These are phyloP conservation scores for Imleria badia DNA, from an alignment of 768 basidiomycete species.

Conservation along the genomic window DNA sequence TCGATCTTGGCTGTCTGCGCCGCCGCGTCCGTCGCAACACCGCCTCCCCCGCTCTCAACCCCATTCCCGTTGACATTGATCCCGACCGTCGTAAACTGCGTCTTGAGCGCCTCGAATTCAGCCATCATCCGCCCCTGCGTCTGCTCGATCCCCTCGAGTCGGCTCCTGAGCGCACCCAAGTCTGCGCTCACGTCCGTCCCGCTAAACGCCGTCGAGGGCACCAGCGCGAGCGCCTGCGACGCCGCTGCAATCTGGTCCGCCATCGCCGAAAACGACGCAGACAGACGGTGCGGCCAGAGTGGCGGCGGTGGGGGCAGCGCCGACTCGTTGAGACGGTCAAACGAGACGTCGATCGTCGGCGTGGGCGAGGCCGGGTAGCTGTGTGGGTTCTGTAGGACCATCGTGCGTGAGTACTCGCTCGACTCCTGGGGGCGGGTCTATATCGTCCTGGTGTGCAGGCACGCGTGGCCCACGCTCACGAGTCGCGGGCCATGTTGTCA, in stretches of 20 bases:
- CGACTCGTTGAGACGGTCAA: constrained; percentile 12
- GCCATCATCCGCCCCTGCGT: constrained; percentile 33
- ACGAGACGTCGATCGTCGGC: constrained; percentile 19
- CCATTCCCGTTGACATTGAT: too few species aligned
- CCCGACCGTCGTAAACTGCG: too few species aligned
- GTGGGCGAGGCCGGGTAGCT: constrained; percentile 17
- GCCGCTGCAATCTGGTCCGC: constrained; percentile 42
- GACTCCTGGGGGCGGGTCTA: too few species aligned
- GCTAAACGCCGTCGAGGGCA: constrained; percentile 24
- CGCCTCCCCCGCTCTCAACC: too few species aligned
- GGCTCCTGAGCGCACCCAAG: constrained; percentile 20
- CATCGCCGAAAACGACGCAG: constrained; percentile 39
- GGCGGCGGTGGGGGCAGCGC: constrained; percentile 2
- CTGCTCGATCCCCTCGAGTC: constrained; percentile 34
- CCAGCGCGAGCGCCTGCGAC: constrained; percentile 37
- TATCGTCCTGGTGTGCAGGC: too few species aligned
- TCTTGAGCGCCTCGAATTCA: constrained; percentile 34
- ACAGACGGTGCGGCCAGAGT: constrained; percentile 35
- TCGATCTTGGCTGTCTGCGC: constrained; percentile 18
- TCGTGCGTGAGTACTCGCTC: too few species aligned
- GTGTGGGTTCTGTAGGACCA: too few species aligned
- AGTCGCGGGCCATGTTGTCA: too few species aligned
- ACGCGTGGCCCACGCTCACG: too few species aligned
- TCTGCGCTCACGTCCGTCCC: constrained; percentile 11
- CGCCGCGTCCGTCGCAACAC: constrained; percentile 22